These are phyloP conservation scores for Cryptosporidium parvum DNA, from an alignment of 169 alveolate genomes.

Conservation along the genomic window DNA sequence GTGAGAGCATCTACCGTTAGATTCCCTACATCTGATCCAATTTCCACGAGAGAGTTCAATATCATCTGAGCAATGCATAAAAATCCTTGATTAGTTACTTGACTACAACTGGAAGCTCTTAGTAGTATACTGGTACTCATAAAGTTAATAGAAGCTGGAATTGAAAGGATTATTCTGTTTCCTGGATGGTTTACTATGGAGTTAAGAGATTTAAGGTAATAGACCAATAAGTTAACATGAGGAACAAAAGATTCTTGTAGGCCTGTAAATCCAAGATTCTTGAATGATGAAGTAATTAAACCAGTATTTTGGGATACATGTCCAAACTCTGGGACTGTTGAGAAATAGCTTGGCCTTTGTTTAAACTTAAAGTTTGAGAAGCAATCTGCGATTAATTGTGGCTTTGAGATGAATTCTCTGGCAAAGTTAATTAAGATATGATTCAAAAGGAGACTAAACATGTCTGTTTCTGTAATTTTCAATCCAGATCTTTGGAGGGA, in stretches of 20 bases:
- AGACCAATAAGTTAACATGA: background rate
- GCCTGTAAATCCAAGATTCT: background rate
- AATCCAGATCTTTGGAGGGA: background rate
- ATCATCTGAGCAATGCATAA: background rate
- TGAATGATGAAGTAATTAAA: background rate
- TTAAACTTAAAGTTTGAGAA: background rate
- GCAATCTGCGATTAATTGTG: background rate
- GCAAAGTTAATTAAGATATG: too few relatives aligned
- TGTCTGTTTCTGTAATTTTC: too few relatives aligned
- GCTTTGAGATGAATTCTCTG: too few relatives aligned
- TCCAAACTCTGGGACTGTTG: conserved; percentile 27
- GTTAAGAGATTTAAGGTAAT: background rate
- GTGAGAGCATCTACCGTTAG: background rate
- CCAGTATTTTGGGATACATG: conserved; percentile 21
- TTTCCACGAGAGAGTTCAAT: conserved; percentile 6
- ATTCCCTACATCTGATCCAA: conserved; percentile 3
- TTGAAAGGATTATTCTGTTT: background rate
- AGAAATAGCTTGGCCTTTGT: conserved; percentile 4
- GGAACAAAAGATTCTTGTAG: conserved; percentile 1
- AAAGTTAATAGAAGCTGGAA: conserved; percentile 46
- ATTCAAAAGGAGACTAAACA: too few relatives aligned
- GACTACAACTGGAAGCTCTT: background rate
- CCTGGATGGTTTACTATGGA: conserved; percentile 6
- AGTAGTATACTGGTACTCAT: background rate
- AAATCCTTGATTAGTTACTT: background rate